Conservation (phyloP, 208 protist species). For the Leishmania martiniquensis region DNA sequence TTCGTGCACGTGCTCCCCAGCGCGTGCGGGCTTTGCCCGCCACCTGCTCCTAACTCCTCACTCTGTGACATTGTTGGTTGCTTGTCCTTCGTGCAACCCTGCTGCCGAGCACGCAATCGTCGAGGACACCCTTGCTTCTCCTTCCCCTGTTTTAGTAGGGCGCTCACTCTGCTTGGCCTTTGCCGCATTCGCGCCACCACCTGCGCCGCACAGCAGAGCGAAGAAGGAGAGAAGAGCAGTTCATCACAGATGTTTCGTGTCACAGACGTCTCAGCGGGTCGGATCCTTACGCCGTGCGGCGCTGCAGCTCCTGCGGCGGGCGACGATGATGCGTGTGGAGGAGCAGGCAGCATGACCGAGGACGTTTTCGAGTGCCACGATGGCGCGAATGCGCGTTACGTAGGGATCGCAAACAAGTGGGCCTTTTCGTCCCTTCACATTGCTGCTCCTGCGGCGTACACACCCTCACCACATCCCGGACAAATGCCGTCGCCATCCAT, state of each 20-base stretch:
- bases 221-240: too few species aligned
- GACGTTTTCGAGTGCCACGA: neutral
- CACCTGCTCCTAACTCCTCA: slow-evolving; percentile 3
- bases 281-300: neutral
- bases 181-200: neutral
- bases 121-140: slow-evolving; percentile 1
- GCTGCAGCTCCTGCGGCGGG: neutral
- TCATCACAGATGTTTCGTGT: slow-evolving; percentile 2
- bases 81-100: neutral
- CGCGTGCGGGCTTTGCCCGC: too few species aligned
- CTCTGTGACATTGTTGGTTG: neutral
- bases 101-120: neutral
- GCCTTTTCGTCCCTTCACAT: slow-evolving; percentile 20
- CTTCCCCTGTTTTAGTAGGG: neutral
- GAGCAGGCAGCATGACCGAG: neutral
- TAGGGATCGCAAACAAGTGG: slow-evolving; percentile 25
- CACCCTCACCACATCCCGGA: neutral
- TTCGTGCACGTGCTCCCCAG: too few species aligned
- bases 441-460: neutral
- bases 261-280: neutral
- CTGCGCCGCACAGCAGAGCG: neutral
- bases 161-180: neutral
- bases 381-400: slow-evolving; percentile 28
- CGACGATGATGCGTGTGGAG: slow-evolving; percentile 7
- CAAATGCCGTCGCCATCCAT: neutral